These are phyloP conservation scores for Rhodotorula sp. DNA, from an alignment of 1,284 basidiomycete genomes.

Conservation along the genomic window DNA sequence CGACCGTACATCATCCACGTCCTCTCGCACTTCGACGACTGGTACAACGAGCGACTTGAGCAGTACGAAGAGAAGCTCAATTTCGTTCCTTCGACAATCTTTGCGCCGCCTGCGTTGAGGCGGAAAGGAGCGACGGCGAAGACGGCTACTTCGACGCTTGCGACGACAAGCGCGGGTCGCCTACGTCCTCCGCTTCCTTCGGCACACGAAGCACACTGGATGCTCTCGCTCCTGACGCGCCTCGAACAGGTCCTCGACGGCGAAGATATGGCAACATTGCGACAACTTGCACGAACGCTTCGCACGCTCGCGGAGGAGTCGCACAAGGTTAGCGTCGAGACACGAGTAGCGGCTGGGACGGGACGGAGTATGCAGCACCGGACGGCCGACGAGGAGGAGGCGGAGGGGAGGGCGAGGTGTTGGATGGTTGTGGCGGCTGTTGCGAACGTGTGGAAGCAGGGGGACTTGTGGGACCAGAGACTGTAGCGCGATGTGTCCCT, in stretches of 20 bases:
- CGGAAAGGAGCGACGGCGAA: constrained; percentile 7
- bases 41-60: constrained; percentile 65
- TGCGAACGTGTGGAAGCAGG: constrained; percentile 76
- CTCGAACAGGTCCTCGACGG: constrained; percentile 69
- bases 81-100: constrained; percentile 40
- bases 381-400: constrained; percentile 28
- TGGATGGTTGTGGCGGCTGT: constrained; percentile 79
- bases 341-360: not conserved
- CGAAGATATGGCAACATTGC: constrained; percentile 72
- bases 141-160: not conserved
- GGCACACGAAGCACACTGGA: constrained; percentile 72
- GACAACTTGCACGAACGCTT: constrained; percentile 72
- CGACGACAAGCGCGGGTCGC: not conserved
- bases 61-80: constrained; percentile 46
- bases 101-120: constrained; percentile 35
- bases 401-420: constrained; percentile 61
- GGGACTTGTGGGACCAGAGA: constrained; percentile 73
- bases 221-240: constrained; percentile 72
- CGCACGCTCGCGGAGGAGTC: constrained; percentile 55
- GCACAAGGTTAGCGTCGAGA: constrained; percentile 35
- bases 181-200: constrained; percentile 55
- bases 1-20: constrained; percentile 58
- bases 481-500: not conserved
- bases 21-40: constrained; percentile 75
- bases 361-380: constrained; percentile 34